Base-by-base conservation (phyloP, 257 asterid genomes). In the Euphrasia confusa region DNA sequence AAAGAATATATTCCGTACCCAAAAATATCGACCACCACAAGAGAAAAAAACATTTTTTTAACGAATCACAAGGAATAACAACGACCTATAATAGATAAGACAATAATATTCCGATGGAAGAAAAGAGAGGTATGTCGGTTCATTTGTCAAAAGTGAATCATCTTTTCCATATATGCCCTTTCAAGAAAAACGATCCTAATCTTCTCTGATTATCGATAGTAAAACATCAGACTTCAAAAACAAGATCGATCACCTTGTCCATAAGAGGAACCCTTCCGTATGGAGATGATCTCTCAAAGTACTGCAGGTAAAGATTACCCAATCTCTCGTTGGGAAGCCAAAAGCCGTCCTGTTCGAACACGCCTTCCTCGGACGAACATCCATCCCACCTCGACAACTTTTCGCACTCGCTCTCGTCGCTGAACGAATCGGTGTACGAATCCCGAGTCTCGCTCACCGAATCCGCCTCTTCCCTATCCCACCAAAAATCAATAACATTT, bases 401-500 rank as follows among this genome's bases (percentile, higher is more conserved):
- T 40, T 85, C 94, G 28, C 85, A 73, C 78, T 85, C 94, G 58
- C 90, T 83, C 74, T 85, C 90, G 2, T 85, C 90, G 39, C 90
- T 85, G 63, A 71, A 80, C 5, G 94, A 80, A 70, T 85, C 94
- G 28, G 90, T 85, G 61, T 58, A 85, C 10, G 89, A 85, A 61
- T 85, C 90, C 76, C 89, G 72, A 18, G 84, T 78, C 73, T 81
- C 88, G 57, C 84, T 78, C 14, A 76, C 74, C 15, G 82, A 82
- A 7, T 78, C 89, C 2, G 68, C 67, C 78, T 83, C 86, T 50
- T 83, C 86, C 81, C 90, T 80, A 65, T 54, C 60, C 54, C 63
- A 58, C 17, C n/a, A 11, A 45, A 44, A 8, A 4, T 11, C 10
- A 10, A 45, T 21, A 45, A 12, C 50, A 45, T 49, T 49, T 3